Percentiles rank a stretch among this genome's conserved stretches.
Evolutionary conservation across 352 stramenopile genomes (phyloP).

Genomic region (Pythium phragmitis): DNA sequence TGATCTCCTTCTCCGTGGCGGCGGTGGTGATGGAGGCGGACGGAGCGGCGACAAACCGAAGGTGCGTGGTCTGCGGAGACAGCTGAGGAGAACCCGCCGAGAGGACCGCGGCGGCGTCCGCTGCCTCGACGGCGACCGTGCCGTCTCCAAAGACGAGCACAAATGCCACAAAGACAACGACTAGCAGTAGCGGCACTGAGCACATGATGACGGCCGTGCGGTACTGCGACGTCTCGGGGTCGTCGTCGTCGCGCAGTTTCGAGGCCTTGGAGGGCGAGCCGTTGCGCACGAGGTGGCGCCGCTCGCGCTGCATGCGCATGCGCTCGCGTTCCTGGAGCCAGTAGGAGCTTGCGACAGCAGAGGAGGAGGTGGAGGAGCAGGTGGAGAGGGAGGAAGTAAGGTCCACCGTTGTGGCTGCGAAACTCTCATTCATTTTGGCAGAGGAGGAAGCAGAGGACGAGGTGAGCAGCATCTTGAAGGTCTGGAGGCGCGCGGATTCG

Average conservation of each 20-base stretch:
- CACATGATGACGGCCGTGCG: constrained; percentile 67
- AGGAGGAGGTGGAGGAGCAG: constrained; percentile 11
- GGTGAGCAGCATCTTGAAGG: constrained; percentile 32
- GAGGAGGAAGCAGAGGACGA: constrained; percentile 3
- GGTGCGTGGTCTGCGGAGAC: not conserved
- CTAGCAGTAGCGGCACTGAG: constrained; percentile 59
- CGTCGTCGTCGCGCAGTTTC: constrained; percentile 12
- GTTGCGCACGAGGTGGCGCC: constrained; percentile 10
- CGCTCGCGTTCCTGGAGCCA: constrained; percentile 75
- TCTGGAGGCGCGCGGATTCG: constrained; percentile 2
- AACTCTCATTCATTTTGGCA: not conserved
- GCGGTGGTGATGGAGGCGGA: too few relatives aligned
- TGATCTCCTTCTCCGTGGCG: not conserved
- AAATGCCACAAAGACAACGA: constrained; percentile 58
- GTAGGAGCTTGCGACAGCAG: constrained; percentile 52
- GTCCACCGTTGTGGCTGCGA: not conserved
- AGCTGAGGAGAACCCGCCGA: not conserved
- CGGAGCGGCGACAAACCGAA: not conserved
- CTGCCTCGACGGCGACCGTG: constrained; percentile 15
- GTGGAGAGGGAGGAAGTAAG: constrained; percentile 10
- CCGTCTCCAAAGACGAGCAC: constrained; percentile 45
- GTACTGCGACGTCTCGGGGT: constrained; percentile 23
- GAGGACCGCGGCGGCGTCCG: constrained; percentile 24
- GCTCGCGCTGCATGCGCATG: constrained; percentile 32
- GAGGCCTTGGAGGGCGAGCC: constrained; percentile 24